A percentile compares a stretch with the other conserved stretches of the same genome.
phyloP scores from a whole-genome alignment of 176 grass and related monocot species.

The Raddia distichophylla region DNA sequence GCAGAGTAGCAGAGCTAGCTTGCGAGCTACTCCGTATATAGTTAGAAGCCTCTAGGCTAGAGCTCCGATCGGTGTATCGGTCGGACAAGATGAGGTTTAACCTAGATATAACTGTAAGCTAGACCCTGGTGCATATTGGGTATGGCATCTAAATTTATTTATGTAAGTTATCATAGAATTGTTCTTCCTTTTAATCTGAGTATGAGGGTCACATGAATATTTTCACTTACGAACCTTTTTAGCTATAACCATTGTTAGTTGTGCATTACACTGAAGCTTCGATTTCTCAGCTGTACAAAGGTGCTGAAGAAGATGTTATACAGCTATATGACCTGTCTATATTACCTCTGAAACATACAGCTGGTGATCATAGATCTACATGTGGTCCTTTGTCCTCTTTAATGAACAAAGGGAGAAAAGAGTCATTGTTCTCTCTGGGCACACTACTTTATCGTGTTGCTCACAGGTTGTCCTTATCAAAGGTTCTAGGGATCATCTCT shows the following conservation, averaged over 20 bases:
- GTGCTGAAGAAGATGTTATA: conserved; percentile 92
- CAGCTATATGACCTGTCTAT: conserved; percentile 92
- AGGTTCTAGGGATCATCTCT: conserved; percentile 55
- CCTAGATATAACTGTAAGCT: conserved; percentile 98
- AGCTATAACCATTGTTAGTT: conserved; percentile 15
- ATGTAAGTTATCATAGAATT: neutral
- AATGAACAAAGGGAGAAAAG: conserved; percentile 86
- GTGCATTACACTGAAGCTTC: conserved; percentile 35
- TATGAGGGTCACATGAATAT: conserved; percentile 9
- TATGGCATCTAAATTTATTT: conserved; percentile 47
- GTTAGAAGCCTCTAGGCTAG: too few species aligned
- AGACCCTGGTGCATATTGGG: conserved; percentile 98
- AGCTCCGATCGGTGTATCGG: too few species aligned
- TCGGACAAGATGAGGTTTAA: too few species aligned
- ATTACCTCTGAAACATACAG: conserved; percentile 62
- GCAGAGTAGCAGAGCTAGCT: too few species aligned
- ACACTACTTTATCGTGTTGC: conserved; percentile 94
- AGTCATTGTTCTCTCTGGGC: conserved; percentile 88
- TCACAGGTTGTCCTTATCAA: conserved; percentile 95
- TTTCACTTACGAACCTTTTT: conserved; percentile 6
- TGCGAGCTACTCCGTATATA: too few species aligned
- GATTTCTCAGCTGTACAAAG: conserved; percentile 89
- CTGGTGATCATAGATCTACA: conserved; percentile 70
- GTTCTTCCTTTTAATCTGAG: conserved; percentile 23
- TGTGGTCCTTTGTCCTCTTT: conserved; percentile 75